Base-by-base conservation (phyloP, 1,139 yeast genomes). In the Kodamaea plutei region DNA sequence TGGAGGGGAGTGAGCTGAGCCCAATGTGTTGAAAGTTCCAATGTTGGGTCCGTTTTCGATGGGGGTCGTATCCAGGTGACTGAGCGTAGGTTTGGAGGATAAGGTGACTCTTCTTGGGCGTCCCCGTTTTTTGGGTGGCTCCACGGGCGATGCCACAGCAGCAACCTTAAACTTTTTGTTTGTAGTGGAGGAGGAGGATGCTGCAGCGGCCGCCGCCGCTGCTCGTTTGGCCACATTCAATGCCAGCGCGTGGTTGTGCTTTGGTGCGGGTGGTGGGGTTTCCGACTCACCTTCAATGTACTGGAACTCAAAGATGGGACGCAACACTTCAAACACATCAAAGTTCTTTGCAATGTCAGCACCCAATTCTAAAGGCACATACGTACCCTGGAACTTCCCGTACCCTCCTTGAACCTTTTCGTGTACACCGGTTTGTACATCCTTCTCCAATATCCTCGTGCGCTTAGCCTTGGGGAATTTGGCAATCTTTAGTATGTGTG, bases 321-420 rank as follows among this genome's bases (percentile, higher is more conserved):
- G 61, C 34, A 91, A 61, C 15, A 73, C 67, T 2, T 75, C 83
- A 37, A 68, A 69, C 1, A 89, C 96, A 2, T 74, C 80, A 48
- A 84, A 89, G 47, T 78, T 79, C 29, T 63, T 64, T 2, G 96
- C 58, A 20, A 84, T 61, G 6, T 71, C 68, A 1, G 70, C 72
- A 0, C 89, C 49, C 19, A 82, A 59, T 16, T 73, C 71, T 38
- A 74, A 62, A 0, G 96, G 94, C 14, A 88, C 82, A 87, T 96
- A 91, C 0, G 96, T 85, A 1, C 97, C 97, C 58, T 89, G 96
- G 54, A 84, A 85, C 51, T 87, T 83, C 9, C 96, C 96, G 52
- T 88, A 85, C 0, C 96, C 96, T 27, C 96, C 96, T 58, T 88
- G 96, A 8, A 89, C 91, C 52, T 88, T 89, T 52, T 89, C 96